Conservation (phyloP, 306 rosid genomes). For the Glycine latifolia region DNA sequence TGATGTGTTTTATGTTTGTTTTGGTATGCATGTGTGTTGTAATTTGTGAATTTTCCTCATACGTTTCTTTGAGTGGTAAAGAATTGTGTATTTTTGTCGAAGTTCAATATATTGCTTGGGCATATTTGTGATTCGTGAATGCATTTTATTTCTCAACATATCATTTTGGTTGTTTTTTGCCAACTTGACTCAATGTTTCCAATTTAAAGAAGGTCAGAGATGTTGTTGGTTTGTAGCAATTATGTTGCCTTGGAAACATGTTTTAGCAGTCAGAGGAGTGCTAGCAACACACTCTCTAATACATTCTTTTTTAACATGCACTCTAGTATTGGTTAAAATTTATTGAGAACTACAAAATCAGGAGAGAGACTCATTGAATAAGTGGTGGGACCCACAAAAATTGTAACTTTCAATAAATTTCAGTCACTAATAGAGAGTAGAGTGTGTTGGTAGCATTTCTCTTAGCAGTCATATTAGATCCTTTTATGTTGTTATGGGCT, state of each 20-base stretch:
- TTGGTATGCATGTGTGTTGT: background rate
- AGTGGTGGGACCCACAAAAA: no score
- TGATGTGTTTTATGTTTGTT: slow-evolving; percentile 7
- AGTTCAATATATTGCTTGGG: slow-evolving; percentile 24
- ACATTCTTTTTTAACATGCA: no score
- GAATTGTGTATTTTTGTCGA: slow-evolving; percentile 29
- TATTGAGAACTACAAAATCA: no score
- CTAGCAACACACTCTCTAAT: no score
- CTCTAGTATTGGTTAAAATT: no score
- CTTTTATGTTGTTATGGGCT: slow-evolving; percentile 26
- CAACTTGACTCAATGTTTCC: background rate
- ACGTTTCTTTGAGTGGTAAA: slow-evolving; percentile 30
- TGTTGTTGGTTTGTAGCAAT: background rate
- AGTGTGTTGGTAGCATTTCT: no score
- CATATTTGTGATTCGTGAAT: slow-evolving; percentile 22
- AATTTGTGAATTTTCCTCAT: background rate
- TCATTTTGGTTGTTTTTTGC: slow-evolving; percentile 32
- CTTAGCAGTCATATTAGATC: slow-evolving; percentile 17
- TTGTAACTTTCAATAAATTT: no score
- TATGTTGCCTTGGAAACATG: slow-evolving; percentile 25
- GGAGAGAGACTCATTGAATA: no score
- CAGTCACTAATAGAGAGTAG: no score
- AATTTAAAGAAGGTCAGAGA: slow-evolving; percentile 25
- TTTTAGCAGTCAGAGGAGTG: background rate
- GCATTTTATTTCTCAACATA: background rate